Evolutionary conservation across 805 yeast species (phyloP).

Genomic region (Jamesozyma spencerorum): DNA sequence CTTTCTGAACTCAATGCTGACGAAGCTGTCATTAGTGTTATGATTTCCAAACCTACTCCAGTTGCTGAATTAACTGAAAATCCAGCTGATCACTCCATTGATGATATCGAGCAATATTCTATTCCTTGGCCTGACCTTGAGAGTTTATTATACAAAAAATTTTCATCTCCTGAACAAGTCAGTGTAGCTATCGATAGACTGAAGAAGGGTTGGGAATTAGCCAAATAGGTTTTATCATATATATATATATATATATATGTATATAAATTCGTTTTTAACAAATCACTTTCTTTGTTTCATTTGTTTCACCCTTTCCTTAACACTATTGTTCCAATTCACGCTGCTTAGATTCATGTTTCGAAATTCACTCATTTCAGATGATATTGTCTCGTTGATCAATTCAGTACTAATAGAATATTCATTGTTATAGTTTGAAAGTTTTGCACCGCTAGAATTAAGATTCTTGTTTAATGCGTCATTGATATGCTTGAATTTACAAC

Average conservation of each 20-base stretch:
- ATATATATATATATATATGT: slow-evolving; percentile 2
- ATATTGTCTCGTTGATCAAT: slow-evolving; percentile 27
- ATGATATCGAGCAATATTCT: slow-evolving; percentile 1
- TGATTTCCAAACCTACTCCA: slow-evolving; percentile 30
- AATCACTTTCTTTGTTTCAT: slow-evolving; percentile 7
- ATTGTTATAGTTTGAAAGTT: neutral
- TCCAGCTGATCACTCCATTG: slow-evolving; percentile 4
- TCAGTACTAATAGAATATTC: slow-evolving; percentile 14
- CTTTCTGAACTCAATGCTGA: slow-evolving; percentile 26
- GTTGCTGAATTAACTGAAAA: neutral
- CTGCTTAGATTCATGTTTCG: slow-evolving; percentile 33
- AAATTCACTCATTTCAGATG: slow-evolving; percentile 35
- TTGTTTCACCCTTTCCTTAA: slow-evolving; percentile 44
- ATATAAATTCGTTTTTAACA: neutral
- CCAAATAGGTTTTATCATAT: slow-evolving; percentile 13
- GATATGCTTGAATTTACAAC: slow-evolving; percentile 25
- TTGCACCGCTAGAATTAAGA: neutral
- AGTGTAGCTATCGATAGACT: slow-evolving; percentile 27
- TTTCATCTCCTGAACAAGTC: slow-evolving; percentile 24
- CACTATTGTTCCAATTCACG: slow-evolving; percentile 51
- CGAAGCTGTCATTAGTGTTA: slow-evolving; percentile 35
- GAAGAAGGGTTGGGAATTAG: slow-evolving; percentile 34
- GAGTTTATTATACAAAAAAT: slow-evolving; percentile 28
- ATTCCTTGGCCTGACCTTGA: slow-evolving; percentile 41
- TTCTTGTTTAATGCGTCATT: slow-evolving; percentile 1